Evolutionary conservation across 345 rosid species (phyloP).

Genomic region (Tarenaya hassleriana): DNA sequence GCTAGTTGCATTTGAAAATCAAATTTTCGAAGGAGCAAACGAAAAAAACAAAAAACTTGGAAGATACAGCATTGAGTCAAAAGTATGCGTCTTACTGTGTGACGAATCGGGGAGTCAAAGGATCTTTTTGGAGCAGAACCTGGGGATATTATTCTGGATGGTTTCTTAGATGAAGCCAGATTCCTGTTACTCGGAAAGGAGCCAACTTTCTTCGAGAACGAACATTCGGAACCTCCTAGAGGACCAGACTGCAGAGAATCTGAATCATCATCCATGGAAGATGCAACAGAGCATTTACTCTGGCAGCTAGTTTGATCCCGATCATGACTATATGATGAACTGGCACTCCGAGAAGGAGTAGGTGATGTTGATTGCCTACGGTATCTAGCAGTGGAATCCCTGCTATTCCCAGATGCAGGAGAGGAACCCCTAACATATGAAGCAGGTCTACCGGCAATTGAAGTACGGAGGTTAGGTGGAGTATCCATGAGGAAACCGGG

Average conservation of each 20-base stretch:
- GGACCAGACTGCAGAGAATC: slow-evolving; percentile 64
- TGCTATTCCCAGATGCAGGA: slow-evolving; percentile 88
- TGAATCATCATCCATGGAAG: slow-evolving; percentile 83
- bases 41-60: background rate
- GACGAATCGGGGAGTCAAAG: slow-evolving; percentile 67
- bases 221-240: slow-evolving; percentile 43
- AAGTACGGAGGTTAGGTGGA: slow-evolving; percentile 97
- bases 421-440: slow-evolving; percentile 94
- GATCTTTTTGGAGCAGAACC: slow-evolving; percentile 83
- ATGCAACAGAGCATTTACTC: slow-evolving; percentile 83
- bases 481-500: slow-evolving; percentile 94
- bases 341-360: slow-evolving; percentile 77
- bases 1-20: too few species aligned
- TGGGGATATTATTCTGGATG: slow-evolving; percentile 56
- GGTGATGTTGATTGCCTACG: slow-evolving; percentile 95
- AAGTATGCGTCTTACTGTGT: slow-evolving; percentile 63
- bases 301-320: slow-evolving; percentile 72
- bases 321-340: slow-evolving; percentile 83
- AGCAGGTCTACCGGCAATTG: slow-evolving; percentile 83
- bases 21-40: too few species aligned
- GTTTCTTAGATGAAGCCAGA: too few species aligned
- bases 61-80: slow-evolving; percentile 4
- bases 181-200: slow-evolving; percentile 55
- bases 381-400: slow-evolving; percentile 44
- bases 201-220: slow-evolving; percentile 46